Percentiles rank a stretch among this genome's conserved stretches.
phyloP scores from a whole-genome alignment of 345 rosid genomes.

The Dipteronia sinensis region DNA sequence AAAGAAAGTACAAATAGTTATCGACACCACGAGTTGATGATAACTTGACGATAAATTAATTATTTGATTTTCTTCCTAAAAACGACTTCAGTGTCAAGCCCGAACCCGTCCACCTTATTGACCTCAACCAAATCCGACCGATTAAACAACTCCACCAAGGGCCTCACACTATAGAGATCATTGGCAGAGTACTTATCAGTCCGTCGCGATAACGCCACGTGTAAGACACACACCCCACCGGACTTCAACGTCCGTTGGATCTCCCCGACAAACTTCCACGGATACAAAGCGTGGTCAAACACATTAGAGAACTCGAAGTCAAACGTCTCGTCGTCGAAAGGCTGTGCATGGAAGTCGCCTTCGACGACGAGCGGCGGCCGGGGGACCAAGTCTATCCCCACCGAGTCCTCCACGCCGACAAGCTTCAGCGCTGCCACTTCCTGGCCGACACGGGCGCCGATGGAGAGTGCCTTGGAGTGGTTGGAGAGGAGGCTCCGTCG shows the following conservation, averaged over 20 bases:
- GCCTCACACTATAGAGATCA: conserved; percentile 39
- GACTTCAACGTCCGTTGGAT: conserved; percentile 46
- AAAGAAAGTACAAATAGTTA: no score
- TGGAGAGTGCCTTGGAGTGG: conserved; percentile 34
- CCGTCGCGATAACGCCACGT: conserved; percentile 37
- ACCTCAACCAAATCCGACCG: conserved; percentile 35
- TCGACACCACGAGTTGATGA: no score
- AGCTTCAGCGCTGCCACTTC: conserved; percentile 39
- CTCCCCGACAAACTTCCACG: conserved; percentile 34
- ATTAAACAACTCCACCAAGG: conserved; percentile 31
- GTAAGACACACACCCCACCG: conserved; percentile 40
- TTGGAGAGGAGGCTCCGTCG: conserved; percentile 26
- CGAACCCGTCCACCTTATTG: conserved; percentile 38
- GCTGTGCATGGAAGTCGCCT: conserved; percentile 49
- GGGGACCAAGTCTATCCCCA: conserved; percentile 44
- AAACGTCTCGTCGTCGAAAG: conserved; percentile 35
- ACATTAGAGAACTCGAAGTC: conserved; percentile 50
- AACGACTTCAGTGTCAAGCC: conserved; percentile 43
- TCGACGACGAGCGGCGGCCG: conserved; percentile 41
- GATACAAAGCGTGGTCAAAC: conserved; percentile 49
- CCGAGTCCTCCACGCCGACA: conserved; percentile 35
- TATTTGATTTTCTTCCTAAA: conserved; percentile 25
- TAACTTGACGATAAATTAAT: no score
- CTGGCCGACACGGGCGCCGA: conserved; percentile 48
- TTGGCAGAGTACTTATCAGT: conserved; percentile 48